phyloP scores from a whole-genome alignment of 176 grass and related monocot genomes.

The Ananas comosus region DNA sequence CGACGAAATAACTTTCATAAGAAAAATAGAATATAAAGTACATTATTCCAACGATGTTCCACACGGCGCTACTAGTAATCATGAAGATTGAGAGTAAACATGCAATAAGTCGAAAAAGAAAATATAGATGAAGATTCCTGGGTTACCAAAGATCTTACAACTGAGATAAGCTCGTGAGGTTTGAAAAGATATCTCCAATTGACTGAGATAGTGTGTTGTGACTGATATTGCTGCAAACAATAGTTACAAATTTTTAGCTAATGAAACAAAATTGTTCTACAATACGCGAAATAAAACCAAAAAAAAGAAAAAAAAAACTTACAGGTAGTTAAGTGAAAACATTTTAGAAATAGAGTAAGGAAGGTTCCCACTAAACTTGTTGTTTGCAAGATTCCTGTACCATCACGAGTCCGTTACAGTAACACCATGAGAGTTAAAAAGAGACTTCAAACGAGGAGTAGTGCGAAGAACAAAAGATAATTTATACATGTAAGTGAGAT shows the following conservation, averaged over 20 bases:
- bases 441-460: constrained; percentile 6
- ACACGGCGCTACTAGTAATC: neutral
- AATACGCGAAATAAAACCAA: constrained; percentile 2
- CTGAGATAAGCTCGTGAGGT: constrained; percentile 56
- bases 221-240: constrained; percentile 69
- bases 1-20: neutral
- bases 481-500: constrained; percentile 87
- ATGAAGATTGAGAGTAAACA: neutral
- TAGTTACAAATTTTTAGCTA: constrained; percentile 11
- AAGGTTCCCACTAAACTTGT: constrained; percentile 67
- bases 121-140: neutral
- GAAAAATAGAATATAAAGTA: neutral
- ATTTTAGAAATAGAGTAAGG: constrained; percentile 81
- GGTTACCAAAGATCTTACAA: constrained; percentile 48
- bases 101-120: neutral
- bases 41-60: neutral
- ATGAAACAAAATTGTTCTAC: neutral
- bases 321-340: constrained; percentile 76
- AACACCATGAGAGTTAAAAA: neutral
- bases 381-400: constrained; percentile 76
- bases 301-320: constrained; percentile 31
- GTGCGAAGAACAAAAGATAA: constrained; percentile 24
- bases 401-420: constrained; percentile 9
- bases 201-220: constrained; percentile 59
- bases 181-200: constrained; percentile 65